Evolutionary conservation across 129 eudicot species (phyloP).

Genomic region (Flaveria trinervia): DNA sequence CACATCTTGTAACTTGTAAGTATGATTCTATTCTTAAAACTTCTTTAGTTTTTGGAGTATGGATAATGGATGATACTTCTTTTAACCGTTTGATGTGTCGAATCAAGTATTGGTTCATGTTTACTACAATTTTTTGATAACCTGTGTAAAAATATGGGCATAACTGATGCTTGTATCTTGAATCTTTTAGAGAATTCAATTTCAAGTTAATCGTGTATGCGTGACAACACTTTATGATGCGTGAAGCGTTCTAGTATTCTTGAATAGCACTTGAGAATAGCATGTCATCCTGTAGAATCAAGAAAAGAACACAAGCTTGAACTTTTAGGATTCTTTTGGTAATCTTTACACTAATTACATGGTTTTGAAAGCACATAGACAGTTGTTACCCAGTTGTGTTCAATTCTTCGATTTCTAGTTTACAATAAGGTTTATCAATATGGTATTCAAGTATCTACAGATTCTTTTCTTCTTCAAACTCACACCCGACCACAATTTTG

Average conservation of each 20-base stretch:
- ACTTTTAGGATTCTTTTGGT: background rate
- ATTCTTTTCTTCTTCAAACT: too few species aligned
- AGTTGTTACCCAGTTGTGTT: constrained; percentile 4
- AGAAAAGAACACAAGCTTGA: constrained; percentile 5
- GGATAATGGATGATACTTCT: background rate
- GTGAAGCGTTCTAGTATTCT: constrained; percentile 78
- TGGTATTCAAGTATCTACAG: background rate
- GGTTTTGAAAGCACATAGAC: background rate
- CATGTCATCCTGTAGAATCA: constrained; percentile 64
- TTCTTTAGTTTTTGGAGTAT: constrained; percentile 14
- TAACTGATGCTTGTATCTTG: too few species aligned
- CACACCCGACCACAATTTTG: too few species aligned
- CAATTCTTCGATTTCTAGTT: too few species aligned
- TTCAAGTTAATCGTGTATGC: constrained; percentile 47
- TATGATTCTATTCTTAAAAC: constrained; percentile 35
- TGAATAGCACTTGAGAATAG: constrained; percentile 79
- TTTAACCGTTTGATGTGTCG: background rate
- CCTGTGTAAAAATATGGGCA: constrained; percentile 22
- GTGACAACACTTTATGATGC: constrained; percentile 54
- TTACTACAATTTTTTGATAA: background rate
- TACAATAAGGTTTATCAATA: too few species aligned
- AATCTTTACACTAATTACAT: background rate
- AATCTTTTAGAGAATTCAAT: constrained; percentile 14
- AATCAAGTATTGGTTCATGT: background rate
- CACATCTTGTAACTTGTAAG: background rate